A percentile compares a stretch with the other conserved stretches of the same genome.
phyloP scores from a whole-genome alignment of 306 rosid species.

The Cucurbita maxima region DNA sequence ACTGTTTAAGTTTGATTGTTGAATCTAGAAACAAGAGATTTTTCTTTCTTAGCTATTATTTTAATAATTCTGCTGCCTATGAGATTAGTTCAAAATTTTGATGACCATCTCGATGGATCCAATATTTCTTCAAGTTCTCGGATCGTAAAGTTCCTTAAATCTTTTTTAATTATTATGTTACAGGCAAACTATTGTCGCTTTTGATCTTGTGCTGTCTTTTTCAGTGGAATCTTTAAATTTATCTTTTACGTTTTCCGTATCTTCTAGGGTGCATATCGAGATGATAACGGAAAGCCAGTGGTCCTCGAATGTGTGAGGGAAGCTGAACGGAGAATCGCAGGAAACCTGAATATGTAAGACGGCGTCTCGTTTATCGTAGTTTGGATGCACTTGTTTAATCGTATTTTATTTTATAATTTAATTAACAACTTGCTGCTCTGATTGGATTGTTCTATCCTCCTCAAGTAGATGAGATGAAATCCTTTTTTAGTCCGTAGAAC shows the following conservation, averaged over 20 bases:
- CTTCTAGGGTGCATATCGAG: slow-evolving; percentile 81
- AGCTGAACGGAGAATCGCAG: slow-evolving; percentile 85
- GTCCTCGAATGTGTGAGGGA: slow-evolving; percentile 82
- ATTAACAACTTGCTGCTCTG: background rate
- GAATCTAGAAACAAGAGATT: background rate
- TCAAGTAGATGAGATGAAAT: background rate
- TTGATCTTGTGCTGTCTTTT: background rate
- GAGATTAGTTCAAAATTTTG: background rate
- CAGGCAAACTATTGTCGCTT: background rate
- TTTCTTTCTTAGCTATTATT: background rate
- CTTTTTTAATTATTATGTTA: background rate
- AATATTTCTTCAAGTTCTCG: background rate
- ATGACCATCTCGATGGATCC: background rate
- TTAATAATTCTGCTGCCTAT: background rate
- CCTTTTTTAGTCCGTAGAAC: background rate
- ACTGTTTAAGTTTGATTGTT: background rate
- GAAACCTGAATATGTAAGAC: slow-evolving; percentile 51
- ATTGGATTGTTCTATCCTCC: slow-evolving; percentile 8
- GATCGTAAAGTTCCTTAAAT: background rate
- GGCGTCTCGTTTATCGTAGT: background rate
- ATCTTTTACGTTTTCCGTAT: background rate
- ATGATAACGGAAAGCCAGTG: slow-evolving; percentile 84
- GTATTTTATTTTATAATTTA: background rate
- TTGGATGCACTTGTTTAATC: background rate
- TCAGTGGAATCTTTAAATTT: background rate